These are phyloP conservation scores for Syzygium aromaticum DNA, from an alignment of 345 rosid species.

Conservation along the genomic window DNA sequence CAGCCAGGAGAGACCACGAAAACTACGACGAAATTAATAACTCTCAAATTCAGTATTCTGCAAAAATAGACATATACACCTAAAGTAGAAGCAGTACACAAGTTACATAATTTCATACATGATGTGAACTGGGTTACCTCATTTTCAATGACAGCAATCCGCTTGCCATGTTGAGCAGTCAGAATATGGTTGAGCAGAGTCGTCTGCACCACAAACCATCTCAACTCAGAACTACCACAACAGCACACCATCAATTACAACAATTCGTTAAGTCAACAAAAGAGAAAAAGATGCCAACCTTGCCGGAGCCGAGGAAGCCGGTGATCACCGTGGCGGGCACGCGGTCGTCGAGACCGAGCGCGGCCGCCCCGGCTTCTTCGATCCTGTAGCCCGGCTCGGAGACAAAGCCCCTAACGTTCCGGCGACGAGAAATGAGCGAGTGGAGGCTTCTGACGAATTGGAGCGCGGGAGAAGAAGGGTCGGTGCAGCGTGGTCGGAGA, in stretches of 20 bases:
- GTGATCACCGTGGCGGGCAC: slow-evolving; percentile 67
- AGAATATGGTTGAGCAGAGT: slow-evolving; percentile 73
- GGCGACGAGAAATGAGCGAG: not conserved
- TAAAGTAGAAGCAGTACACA: too few species aligned
- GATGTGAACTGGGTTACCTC: slow-evolving; percentile 31
- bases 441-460: slow-evolving; percentile 5
- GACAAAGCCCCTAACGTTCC: slow-evolving; percentile 9
- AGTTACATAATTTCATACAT: not conserved
- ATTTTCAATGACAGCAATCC: slow-evolving; percentile 76
- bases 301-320: slow-evolving; percentile 76
- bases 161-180: slow-evolving; percentile 61
- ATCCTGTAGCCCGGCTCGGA: slow-evolving; percentile 8
- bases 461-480: not conserved
- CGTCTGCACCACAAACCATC: slow-evolving; percentile 31
- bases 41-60: not conserved
- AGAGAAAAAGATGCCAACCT: slow-evolving; percentile 22
- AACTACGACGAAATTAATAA: not conserved
- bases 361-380: slow-evolving; percentile 5
- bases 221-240: not conserved
- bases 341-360: slow-evolving; percentile 22
- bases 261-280: not conserved
- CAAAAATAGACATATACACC: not conserved
- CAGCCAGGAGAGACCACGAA: not conserved
- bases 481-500: not conserved
- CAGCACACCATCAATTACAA: not conserved